Conservation (phyloP, 768 basidiomycete genomes). For the Lactarius vividus region DNA sequence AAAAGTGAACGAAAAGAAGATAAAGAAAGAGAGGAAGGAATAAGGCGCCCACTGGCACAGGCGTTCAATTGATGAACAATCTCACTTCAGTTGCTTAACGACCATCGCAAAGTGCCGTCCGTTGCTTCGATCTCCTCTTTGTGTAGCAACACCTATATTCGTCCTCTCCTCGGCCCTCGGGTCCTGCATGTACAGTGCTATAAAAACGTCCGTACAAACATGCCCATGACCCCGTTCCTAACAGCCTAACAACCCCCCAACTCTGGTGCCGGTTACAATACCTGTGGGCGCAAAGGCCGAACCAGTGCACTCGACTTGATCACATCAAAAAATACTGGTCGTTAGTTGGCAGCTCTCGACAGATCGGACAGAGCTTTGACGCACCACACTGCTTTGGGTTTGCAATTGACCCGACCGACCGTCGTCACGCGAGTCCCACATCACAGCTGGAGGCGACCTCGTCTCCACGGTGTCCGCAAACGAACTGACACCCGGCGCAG, state of each 20-base stretch:
- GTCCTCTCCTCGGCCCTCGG: not conserved
- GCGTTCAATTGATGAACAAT: not conserved
- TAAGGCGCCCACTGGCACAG: not conserved
- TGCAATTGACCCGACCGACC: not conserved
- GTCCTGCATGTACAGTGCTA: not conserved
- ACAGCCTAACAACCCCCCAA: not conserved
- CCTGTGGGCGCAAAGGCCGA: not conserved
- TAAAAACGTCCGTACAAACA: not conserved
- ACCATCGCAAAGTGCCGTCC: constrained; percentile 12
- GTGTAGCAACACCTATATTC: not conserved
- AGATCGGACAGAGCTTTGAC: constrained; percentile 2
- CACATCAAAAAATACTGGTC: constrained; percentile 8
- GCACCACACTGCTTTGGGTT: constrained; percentile 4
- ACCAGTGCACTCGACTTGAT: not conserved
- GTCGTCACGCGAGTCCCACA: constrained; percentile 1
- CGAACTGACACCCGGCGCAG: not conserved
- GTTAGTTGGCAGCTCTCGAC: constrained; percentile 8
- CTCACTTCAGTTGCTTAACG: constrained; percentile 25
- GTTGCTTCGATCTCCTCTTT: not conserved
- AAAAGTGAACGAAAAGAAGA: constrained; percentile 3
- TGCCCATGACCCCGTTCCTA: not conserved
- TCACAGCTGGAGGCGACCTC: not conserved
- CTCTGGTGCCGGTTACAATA: not conserved
- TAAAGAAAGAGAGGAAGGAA: not conserved
- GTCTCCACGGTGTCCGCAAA: not conserved